These are phyloP conservation scores for Dysphania ambrosioides DNA, from an alignment of 148 eudicot species.

Conservation along the genomic window DNA sequence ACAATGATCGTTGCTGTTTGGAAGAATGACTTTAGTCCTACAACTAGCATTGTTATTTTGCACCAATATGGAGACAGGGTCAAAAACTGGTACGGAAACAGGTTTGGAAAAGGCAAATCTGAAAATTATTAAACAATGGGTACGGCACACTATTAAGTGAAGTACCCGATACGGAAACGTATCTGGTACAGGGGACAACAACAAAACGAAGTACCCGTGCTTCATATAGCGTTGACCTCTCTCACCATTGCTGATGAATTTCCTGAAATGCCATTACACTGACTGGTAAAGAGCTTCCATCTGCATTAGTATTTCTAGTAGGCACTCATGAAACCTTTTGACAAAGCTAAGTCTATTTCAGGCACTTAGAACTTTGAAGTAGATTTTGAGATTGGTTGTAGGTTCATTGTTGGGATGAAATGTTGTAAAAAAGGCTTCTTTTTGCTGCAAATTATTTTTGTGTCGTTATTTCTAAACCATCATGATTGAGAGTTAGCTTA, in stretches of 20 bases:
- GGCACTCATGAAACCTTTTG: not conserved
- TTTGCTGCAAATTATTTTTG: not conserved
- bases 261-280: not conserved
- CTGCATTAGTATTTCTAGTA: not conserved
- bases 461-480: not conserved
- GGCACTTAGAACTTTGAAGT: not conserved
- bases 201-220: too few relatives aligned
- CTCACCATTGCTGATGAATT: not conserved
- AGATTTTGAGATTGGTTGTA: too few relatives aligned
- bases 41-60: not conserved
- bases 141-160: too few relatives aligned
- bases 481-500: not conserved
- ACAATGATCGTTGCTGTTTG: too few relatives aligned
- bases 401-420: too few relatives aligned
- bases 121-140: too few relatives aligned
- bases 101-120: too few relatives aligned
- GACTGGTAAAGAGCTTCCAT: not conserved
- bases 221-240: too few relatives aligned
- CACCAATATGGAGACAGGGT: too few relatives aligned
- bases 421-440: not conserved
- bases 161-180: too few relatives aligned
- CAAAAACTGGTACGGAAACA: too few relatives aligned
- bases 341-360: not conserved
- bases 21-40: not conserved
- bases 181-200: too few relatives aligned